These are phyloP conservation scores for Floccularia luteovirens DNA, from an alignment of 768 basidiomycete genomes.

Conservation along the genomic window DNA sequence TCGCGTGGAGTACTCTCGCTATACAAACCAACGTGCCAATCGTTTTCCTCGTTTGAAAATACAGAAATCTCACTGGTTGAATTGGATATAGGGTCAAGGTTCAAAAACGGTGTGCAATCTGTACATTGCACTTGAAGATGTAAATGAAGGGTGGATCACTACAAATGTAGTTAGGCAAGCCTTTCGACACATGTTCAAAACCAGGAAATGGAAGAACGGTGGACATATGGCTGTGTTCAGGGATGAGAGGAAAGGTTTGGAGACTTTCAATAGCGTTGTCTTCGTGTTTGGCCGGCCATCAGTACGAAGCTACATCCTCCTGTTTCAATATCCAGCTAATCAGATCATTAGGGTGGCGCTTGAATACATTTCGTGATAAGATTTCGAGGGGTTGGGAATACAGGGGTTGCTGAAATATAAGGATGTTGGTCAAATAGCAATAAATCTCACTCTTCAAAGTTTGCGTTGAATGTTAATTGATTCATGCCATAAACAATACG, in stretches of 20 bases:
- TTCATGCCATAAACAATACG: too few relatives aligned
- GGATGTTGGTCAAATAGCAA: too few relatives aligned
- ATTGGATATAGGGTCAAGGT: slow-evolving; percentile 1
- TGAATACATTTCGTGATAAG: too few relatives aligned
- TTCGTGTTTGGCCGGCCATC: slow-evolving; percentile 1
- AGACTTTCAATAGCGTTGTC: not conserved
- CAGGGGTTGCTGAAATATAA: too few relatives aligned
- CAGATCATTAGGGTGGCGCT: too few relatives aligned
- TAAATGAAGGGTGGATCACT: slow-evolving; percentile 2
- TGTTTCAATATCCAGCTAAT: too few relatives aligned
- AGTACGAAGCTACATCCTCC: too few relatives aligned
- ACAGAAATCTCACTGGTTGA: too few relatives aligned
- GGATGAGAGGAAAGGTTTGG: not conserved
- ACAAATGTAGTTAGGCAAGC: not conserved
- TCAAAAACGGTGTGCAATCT: slow-evolving; percentile 2
- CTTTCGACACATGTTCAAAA: slow-evolving; percentile 1
- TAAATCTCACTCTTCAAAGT: too few relatives aligned
- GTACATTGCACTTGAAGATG: not conserved
- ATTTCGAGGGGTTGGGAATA: too few relatives aligned
- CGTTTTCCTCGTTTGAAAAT: too few relatives aligned
- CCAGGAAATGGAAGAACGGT: slow-evolving; percentile 2
- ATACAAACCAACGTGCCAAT: slow-evolving; percentile 2
- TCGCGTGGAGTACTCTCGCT: not conserved
- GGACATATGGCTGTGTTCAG: slow-evolving; percentile 1
- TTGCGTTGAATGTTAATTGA: too few relatives aligned